These are phyloP conservation scores for Lipomyces yamadae DNA, from an alignment of 805 yeast species.

Conservation along the genomic window DNA sequence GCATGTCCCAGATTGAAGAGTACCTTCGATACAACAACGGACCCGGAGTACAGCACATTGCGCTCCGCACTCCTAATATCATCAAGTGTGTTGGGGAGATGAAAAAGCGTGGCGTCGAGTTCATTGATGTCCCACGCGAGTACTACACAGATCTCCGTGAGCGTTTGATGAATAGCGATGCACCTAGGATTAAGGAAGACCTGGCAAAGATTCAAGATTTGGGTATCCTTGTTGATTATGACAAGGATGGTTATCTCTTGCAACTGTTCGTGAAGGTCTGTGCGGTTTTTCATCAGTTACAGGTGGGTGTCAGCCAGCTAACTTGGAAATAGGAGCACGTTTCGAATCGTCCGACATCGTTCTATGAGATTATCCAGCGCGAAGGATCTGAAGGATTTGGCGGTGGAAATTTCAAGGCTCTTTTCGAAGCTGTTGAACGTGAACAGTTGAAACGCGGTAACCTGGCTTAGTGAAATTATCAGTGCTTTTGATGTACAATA, in stretches of 20 bases:
- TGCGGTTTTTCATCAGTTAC: background rate
- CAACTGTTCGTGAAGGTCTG: constrained; percentile 70
- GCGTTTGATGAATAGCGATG: constrained; percentile 51
- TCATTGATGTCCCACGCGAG: constrained; percentile 60
- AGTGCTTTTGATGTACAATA: background rate
- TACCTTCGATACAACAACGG: constrained; percentile 75
- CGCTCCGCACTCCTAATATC: constrained; percentile 67
- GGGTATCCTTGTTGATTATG: constrained; percentile 72
- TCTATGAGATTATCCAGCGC: constrained; percentile 81
- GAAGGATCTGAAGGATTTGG: constrained; percentile 84
- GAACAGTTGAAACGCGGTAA: constrained; percentile 78
- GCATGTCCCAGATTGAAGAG: constrained; percentile 80
- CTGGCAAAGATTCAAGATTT: constrained; percentile 55
- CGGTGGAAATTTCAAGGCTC: constrained; percentile 82
- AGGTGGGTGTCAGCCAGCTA: background rate
- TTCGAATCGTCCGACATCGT: constrained; percentile 71
- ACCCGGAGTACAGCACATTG: constrained; percentile 85
- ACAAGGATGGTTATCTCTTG: constrained; percentile 64
- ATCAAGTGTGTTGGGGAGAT: constrained; percentile 59
- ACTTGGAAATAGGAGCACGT: constrained; percentile 18
- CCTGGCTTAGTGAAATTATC: constrained; percentile 6
- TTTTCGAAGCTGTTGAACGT: constrained; percentile 79
- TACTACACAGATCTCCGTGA: constrained; percentile 61
- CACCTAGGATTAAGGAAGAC: constrained; percentile 56
- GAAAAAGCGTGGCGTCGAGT: constrained; percentile 68